phyloP scores from a whole-genome alignment of 331 rosid species.

The Arachis monticola region DNA sequence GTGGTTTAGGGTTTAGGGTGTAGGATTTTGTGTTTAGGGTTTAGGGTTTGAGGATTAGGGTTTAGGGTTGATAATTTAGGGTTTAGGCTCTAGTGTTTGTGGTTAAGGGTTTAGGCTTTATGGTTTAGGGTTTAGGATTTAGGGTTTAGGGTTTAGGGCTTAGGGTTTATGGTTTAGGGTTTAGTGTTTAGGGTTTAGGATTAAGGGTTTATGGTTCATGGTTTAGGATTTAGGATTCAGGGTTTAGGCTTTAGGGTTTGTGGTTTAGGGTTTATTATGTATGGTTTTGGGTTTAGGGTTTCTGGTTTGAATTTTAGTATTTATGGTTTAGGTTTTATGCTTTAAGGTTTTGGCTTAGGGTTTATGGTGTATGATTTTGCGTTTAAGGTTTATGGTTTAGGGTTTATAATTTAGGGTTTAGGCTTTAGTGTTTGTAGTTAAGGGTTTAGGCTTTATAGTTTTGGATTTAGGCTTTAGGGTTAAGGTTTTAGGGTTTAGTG shows the following conservation, averaged over 20 bases:
- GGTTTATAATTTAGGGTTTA: neutral
- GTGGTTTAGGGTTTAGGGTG: constrained; percentile 20
- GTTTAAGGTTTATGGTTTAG: constrained; percentile 12
- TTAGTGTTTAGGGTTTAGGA: neutral
- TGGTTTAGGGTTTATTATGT: neutral
- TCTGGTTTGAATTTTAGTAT: neutral
- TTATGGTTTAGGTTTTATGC: neutral
- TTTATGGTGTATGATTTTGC: constrained; percentile 1
- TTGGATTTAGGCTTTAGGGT: neutral
- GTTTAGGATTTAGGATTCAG: neutral
- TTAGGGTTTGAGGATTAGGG: constrained; percentile 17
- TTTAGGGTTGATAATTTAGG: constrained; percentile 9
- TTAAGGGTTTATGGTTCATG: neutral
- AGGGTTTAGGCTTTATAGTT: neutral
- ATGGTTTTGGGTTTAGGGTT: constrained; percentile 1
- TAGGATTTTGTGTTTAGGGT: constrained; percentile 5
- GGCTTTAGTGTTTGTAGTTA: neutral
- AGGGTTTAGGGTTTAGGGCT: constrained; percentile 9
- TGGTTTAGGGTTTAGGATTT: constrained; percentile 17
- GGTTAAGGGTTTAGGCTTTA: constrained; percentile 10
- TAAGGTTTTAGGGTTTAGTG: neutral
- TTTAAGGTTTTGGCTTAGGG: neutral
- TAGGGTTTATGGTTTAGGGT: constrained; percentile 1
- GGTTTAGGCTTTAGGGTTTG: constrained; percentile 9
- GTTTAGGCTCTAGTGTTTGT: constrained; percentile 15